These are phyloP conservation scores for Adiantum capillusveneris DNA, from an alignment of 75 land plant genomes.

Conservation along the genomic window DNA sequence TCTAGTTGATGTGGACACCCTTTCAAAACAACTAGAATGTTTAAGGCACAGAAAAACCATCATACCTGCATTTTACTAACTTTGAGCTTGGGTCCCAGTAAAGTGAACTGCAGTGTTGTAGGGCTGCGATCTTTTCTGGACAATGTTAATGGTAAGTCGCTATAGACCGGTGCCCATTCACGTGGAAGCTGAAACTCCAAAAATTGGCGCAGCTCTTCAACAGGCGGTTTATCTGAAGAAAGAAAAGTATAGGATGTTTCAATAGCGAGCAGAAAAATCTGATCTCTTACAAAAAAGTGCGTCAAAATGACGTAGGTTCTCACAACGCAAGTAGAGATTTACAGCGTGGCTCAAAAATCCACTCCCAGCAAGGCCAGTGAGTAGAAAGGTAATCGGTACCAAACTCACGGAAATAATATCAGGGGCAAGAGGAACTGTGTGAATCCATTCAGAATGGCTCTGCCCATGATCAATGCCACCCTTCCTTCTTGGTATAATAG, in stretches of 20 bases:
- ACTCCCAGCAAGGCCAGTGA: slow-evolving; percentile 81
- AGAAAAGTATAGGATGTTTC: too few species aligned
- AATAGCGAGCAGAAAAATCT: too few species aligned
- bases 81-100: slow-evolving; percentile 76
- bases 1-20: too few species aligned
- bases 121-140: slow-evolving; percentile 47
- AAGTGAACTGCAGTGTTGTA: slow-evolving; percentile 59
- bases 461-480: slow-evolving; percentile 41
- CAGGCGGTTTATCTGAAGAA: slow-evolving; percentile 77
- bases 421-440: slow-evolving; percentile 53
- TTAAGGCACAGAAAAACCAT: too few species aligned
- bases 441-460: slow-evolving; percentile 57
- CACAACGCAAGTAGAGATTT: slow-evolving; percentile 73
- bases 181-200: slow-evolving; percentile 66
- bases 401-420: slow-evolving; percentile 86
- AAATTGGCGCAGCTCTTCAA: slow-evolving; percentile 71
- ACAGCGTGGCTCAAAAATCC: slow-evolving; percentile 83
- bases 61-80: slow-evolving; percentile 53
- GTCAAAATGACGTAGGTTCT: too few species aligned
- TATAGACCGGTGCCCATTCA: slow-evolving; percentile 82
- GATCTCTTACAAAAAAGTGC: too few species aligned
- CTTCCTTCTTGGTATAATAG: slow-evolving; percentile 45
- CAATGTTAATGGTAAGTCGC: slow-evolving; percentile 76
- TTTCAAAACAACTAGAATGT: too few species aligned
- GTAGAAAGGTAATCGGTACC: slow-evolving; percentile 68